A percentile compares a stretch with the other conserved stretches of the same genome.
Conservation (phyloP, 805 yeast species). For the Babjeviella inositovora region DNA sequence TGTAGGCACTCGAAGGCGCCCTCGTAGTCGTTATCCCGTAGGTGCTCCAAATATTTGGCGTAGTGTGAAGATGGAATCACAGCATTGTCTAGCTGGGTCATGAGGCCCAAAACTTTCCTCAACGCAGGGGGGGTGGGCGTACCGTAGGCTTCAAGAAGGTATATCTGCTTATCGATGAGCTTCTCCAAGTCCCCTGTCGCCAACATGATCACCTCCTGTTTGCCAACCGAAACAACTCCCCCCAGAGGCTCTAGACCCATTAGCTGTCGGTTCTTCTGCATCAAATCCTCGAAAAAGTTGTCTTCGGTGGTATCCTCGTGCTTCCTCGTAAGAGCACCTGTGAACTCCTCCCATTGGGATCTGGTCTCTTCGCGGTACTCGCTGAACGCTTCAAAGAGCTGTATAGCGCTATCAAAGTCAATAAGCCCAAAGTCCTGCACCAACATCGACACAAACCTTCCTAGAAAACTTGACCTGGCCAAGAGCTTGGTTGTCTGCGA, state of each 20-base stretch:
- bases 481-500: constrained; percentile 7
- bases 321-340: constrained; percentile 2
- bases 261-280: constrained; percentile 1
- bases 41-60: constrained; percentile 41
- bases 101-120: constrained; percentile 18
- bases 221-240: too few species aligned
- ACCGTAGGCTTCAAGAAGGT: constrained; percentile 32
- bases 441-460: constrained; percentile 24
- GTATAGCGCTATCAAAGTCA: constrained; percentile 26
- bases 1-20: constrained; percentile 39
- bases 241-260: too few species aligned
- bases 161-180: constrained; percentile 35
- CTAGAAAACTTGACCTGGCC: constrained; percentile 23
- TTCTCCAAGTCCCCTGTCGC: constrained; percentile 34
- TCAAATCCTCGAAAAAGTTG: constrained; percentile 3
- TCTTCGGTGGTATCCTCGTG: constrained; percentile 1
- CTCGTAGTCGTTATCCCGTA: constrained; percentile 44
- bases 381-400: constrained; percentile 20
- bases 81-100: constrained; percentile 29
- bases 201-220: constrained; percentile 15
- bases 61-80: constrained; percentile 32
- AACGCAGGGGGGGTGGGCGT: constrained; percentile 28
- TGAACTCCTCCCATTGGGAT: constrained; percentile 5
- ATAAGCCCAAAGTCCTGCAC: constrained; percentile 21
- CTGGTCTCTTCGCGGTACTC: constrained; percentile 7